Base-by-base conservation (phyloP, 1,284 basidiomycete species). In the Pseudozyma sp. region DNA sequence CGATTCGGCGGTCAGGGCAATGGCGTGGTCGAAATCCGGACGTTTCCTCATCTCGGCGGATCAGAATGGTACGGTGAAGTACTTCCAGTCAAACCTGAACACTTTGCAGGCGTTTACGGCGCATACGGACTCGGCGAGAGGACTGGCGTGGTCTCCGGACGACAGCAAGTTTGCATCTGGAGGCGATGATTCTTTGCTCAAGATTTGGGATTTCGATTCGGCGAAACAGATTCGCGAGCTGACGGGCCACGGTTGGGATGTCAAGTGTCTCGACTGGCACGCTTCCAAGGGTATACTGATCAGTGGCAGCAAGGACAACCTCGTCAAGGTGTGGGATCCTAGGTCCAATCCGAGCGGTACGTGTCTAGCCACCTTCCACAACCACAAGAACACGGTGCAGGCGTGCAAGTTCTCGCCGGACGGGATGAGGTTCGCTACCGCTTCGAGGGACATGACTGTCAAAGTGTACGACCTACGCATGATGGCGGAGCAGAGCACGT, bases 261-360 rank as follows among this genome's bases (percentile, higher is more conserved):
- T 98, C 31, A 93, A 96, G 83, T 97, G 94, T 78, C 93, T 98
- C 2, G 92, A 97, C 86, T 99, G 96, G 96, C 96, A 99, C 85
- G 93, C 94, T 5, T 94, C 91, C 4, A 97, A 98, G 85, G 95
- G 96, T 4, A 87, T 99, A 7, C 88, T 99, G 17, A 94, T 93
- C 3, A 94, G 92, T 1, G 96, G 97, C 30, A 93, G 92, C 81
- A 98, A 98, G 86, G 97, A 99, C 85, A 97, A 98, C 85, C 89
- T 94, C 76, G 94, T 99, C 85, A 99, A 98, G 82, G 98, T 99
- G 85, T 99, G 96, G 96, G 96, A 99, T 86, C 97, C 96, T 7
- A 88, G 81, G 13, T 49, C 71, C 0, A 69, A 14, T 2, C 63
- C 68, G 2, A 19, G 14, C 0, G 77, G 74, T 3, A 72, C 61